Evolutionary conservation across 2,329 filamentous ascomycete genomes (phyloP), one percentile per base, ranked within the genome.

Genomic region (Drechmeria coniospora): DNA sequence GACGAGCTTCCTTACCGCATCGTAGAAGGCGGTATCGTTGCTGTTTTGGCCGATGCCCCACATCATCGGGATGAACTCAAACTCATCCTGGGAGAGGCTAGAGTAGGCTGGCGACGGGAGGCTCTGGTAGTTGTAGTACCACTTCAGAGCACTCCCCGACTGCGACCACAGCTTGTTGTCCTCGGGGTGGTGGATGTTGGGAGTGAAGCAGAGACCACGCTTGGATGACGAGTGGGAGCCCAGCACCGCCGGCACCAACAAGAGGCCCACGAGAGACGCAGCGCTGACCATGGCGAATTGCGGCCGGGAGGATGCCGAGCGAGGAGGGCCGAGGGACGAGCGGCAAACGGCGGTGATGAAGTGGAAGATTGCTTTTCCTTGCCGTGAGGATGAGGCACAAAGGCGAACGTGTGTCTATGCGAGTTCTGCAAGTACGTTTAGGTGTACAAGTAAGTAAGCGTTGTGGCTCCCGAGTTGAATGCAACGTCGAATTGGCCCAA

Each of bases 61-160:
- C 33, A 84, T 66, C 79, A 84, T 83, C 27, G 81, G 80, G 2
- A 87, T 73, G 49, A 82, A 90, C 47, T 80, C 64, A 39, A 87
- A 69, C 10, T 61, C 50, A 10, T 58, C 54, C 39, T 74, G 66
- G 0, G 61, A 40, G 17, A 60, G 42, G 27, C 59, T 49, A 22
- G 49, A 37, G 44, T 64, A 75, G 23, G 55, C 55, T 0, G 60
- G 35, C 1, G 73, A 68, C 1, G 79, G 78, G 4, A 50, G 45
- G 13, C 59, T 44, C 15, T 55, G 51, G 51, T 86, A 90, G 57
- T 86, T 87, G 64, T 87, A 90, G 60, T 90, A 90, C 81, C 81
- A 90, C 3, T 72, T 77, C 30, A 87, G 53, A 23, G 72, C 66
- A 12, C 65, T 68, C 21, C 58, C 61, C 5, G 56, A 28, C 23